Evolutionary conservation across 2,329 filamentous ascomycete genomes (phyloP), one percentile per base, ranked within the genome.

Genomic region (Colletotrichum phormii): DNA sequence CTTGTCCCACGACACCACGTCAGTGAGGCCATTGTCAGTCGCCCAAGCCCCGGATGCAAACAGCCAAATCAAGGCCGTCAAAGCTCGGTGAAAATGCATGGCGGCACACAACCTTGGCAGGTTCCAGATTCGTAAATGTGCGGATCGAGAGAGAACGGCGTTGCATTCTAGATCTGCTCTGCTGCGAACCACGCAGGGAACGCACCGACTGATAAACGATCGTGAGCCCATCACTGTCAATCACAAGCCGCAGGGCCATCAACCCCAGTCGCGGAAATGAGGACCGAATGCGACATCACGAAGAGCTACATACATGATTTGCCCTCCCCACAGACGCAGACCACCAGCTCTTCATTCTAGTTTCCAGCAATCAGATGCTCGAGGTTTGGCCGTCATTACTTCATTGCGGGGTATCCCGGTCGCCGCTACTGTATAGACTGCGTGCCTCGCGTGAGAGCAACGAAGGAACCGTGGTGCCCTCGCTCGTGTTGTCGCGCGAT

Each of bases 1-100:
- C 55, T 93, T 87, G 79, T 95, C 93, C 89, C 92, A 95, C 51
- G 91, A 94, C 26, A 93, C 87, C 1, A 82, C 77, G 22, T 84
- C 81, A 12, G 81, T 83, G 66, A 84, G 80, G 42, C 81, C 83
- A 77, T 86, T 81, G 64, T 82, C 80, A 4, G 82, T 84, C n/a
- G 79, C 80, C 68, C 64, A 59, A 7, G 74, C 75, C n/a, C 75
- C 72, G 69, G 76, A 79, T 13, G 62, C 51, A 12, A 71, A n/a
- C 53, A 71, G 51, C 67, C 57, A 73, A 22, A 73, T 9, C 33
- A 71, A 24, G 58, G 67, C 57, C 31, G 37, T 35, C 22, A 67
- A 22, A 24, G 37, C 24, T 31, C 9, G 37, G 26, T 71, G 58
- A 46, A 71, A 57, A 1, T 61, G 57, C 67, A 73, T 73, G 12